Evolutionary conservation across 2,329 filamentous ascomycete species (phyloP), one percentile per base, ranked within the genome.

Genomic region (Thelonectria discophora): DNA sequence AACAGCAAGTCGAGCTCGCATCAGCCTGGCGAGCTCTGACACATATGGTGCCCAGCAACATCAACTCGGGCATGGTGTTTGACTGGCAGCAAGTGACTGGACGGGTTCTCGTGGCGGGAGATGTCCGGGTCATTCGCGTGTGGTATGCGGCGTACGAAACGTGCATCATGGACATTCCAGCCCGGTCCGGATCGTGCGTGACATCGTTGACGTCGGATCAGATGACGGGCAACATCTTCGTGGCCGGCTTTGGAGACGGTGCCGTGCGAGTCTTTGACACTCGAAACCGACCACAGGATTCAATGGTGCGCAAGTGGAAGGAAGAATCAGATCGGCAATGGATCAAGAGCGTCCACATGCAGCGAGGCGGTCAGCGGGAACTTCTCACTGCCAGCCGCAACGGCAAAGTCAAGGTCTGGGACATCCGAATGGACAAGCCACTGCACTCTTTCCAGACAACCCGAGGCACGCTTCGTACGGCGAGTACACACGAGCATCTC

Each of bases 11-110:
- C 27, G 91, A 97, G 78, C 86, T 99, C 30, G 93, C 96, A 3
- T 93, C 94, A 1, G 87, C 93, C 17, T 98, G 96, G 88, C 88
- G 95, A 48, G 95, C 95, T 5, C 80, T 99, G 61, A 97, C 93
- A 12, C 93, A 99, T 77, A 90, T 98, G 74, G 91, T 98, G 6
- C 93, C 94, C 4, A 97, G 92, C 76, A 97, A 94, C 72, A 90
- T 94, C 72, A 97, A 97, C 75, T 94, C 94, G 1, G 95, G 95
- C 20, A 90, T 99, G 78, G 94, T 98, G 24, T 96, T 98, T 74
- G 94, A 99, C 76, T 99, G 95, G 95, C 94, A 98, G 76, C 95
- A 99, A 79, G 94, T 96, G n/a, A 92, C 93, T 69, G 95, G 95
- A 8, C 92, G 93, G 63, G 90, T 97, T 8, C 84, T 99, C n/a